These are phyloP conservation scores for Eimeria necatrix DNA, from an alignment of 169 alveolate species.

Conservation along the genomic window DNA sequence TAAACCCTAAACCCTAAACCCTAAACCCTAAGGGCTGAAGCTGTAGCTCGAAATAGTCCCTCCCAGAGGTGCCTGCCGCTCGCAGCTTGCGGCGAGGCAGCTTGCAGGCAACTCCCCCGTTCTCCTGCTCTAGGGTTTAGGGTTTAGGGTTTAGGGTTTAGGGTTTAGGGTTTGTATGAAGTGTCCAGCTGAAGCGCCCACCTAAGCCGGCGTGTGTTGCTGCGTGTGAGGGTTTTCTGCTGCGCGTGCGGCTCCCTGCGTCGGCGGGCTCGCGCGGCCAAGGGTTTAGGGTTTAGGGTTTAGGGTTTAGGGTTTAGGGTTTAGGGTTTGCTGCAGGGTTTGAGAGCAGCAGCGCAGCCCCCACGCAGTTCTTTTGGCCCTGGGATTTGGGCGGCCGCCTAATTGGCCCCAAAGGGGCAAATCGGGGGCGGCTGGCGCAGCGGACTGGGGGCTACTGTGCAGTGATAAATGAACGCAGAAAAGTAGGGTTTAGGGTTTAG, in stretches of 20 bases:
- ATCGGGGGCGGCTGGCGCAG: background rate
- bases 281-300: conserved; percentile 19
- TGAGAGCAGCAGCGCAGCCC: background rate
- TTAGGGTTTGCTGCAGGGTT: background rate
- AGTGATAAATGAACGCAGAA: background rate
- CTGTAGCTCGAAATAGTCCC: background rate
- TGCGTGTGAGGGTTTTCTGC: background rate
- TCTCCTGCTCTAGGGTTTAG: background rate
- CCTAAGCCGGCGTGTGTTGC: background rate
- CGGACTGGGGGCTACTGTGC: conserved; percentile 31
- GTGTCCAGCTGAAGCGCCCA: background rate
- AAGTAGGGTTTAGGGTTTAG: conserved; percentile 10
- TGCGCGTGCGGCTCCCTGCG: background rate
- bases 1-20: conserved; percentile 14
- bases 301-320: conserved; percentile 35
- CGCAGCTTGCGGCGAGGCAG: background rate
- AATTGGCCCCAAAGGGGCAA: conserved; percentile 42
- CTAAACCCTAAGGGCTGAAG: background rate
- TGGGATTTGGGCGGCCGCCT: conserved; percentile 46
- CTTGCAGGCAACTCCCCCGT: background rate
- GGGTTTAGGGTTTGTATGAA: no score
- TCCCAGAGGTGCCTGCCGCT: background rate
- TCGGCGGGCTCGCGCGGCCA: background rate
- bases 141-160: background rate
- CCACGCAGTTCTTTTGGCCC: conserved; percentile 33